These are phyloP conservation scores for Coffea eugenioides DNA, from an alignment of 257 asterid genomes.

Conservation along the genomic window DNA sequence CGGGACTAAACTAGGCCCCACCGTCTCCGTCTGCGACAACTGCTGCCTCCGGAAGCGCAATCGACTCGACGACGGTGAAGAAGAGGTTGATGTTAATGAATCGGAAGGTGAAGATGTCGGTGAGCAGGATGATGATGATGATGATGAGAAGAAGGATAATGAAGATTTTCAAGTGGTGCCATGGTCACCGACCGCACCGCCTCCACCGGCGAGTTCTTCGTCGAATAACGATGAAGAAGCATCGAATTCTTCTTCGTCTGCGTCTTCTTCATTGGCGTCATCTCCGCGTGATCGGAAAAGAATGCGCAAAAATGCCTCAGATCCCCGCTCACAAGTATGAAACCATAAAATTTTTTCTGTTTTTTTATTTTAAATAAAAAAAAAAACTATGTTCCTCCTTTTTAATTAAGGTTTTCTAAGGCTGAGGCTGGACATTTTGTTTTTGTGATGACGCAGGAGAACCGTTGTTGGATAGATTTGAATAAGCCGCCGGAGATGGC, in stretches of 20 bases:
- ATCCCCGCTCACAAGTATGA: slow-evolving; percentile 34
- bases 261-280: slow-evolving; percentile 9
- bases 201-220: slow-evolving; percentile 48
- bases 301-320: slow-evolving; percentile 18
- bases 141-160: not conserved
- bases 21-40: slow-evolving; percentile 47
- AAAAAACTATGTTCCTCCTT: too few relatives aligned
- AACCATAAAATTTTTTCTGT: too few relatives aligned
- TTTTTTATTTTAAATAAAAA: not conserved
- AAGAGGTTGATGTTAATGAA: slow-evolving; percentile 2
- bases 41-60: slow-evolving; percentile 26
- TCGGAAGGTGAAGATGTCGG: slow-evolving; percentile 2
- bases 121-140: slow-evolving; percentile 20
- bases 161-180: slow-evolving; percentile 59
- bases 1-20: slow-evolving; percentile 52
- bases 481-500: slow-evolving; percentile 1
- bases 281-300: slow-evolving; percentile 28
- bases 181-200: slow-evolving; percentile 34
- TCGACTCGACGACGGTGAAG: not conserved
- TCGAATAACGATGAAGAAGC: slow-evolving; percentile 33
- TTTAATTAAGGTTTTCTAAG: not conserved
- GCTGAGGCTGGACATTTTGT: not conserved
- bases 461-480: not conserved
- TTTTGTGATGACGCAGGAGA: slow-evolving; percentile 3
- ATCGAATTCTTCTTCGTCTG: slow-evolving; percentile 8